phyloP scores from a whole-genome alignment of 805 yeast genomes.

The Saturnispora besseyi region DNA sequence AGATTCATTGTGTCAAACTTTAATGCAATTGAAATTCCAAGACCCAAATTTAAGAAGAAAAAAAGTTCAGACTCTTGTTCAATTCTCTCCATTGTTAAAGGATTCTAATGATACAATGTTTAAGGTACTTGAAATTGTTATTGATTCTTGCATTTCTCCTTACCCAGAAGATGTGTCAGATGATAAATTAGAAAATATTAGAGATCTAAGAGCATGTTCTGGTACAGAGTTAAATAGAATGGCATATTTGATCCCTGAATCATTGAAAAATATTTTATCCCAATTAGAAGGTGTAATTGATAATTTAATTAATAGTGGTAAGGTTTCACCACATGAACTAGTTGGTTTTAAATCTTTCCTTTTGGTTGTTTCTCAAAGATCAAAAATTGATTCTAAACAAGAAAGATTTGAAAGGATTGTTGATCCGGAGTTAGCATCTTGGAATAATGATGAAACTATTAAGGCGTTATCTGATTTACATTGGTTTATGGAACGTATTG shows the following conservation, averaged over 20 bases:
- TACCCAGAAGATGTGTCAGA: constrained; percentile 51
- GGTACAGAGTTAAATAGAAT: constrained; percentile 92
- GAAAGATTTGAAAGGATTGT: constrained; percentile 80
- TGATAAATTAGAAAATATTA: constrained; percentile 67
- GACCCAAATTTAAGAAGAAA: constrained; percentile 79
- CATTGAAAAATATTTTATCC: constrained; percentile 67
- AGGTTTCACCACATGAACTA: constrained; percentile 51
- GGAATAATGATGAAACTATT: constrained; percentile 89
- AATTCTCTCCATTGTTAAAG: constrained; percentile 83
- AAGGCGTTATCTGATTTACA: constrained; percentile 84
- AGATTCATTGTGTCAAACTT: constrained; percentile 62
- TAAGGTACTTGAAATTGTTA: constrained; percentile 73
- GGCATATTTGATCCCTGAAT: constrained; percentile 91
- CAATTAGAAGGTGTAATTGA: constrained; percentile 80
- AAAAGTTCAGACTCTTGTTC: constrained; percentile 85
- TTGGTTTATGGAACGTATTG: constrained; percentile 98
- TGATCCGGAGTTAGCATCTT: constrained; percentile 84
- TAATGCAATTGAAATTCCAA: constrained; percentile 64
- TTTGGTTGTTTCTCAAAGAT: constrained; percentile 83
- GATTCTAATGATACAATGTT: constrained; percentile 70
- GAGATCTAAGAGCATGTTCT: constrained; percentile 83
- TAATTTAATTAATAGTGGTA: constrained; percentile 46
- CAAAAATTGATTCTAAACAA: constrained; percentile 56
- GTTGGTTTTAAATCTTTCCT: constrained; percentile 91
- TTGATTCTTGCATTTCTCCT: constrained; percentile 75